Evolutionary conservation across 371 early-diverging fungal species (phyloP), one percentile per base, ranked within the genome.

Genomic region (Mucor circinelloides): DNA sequence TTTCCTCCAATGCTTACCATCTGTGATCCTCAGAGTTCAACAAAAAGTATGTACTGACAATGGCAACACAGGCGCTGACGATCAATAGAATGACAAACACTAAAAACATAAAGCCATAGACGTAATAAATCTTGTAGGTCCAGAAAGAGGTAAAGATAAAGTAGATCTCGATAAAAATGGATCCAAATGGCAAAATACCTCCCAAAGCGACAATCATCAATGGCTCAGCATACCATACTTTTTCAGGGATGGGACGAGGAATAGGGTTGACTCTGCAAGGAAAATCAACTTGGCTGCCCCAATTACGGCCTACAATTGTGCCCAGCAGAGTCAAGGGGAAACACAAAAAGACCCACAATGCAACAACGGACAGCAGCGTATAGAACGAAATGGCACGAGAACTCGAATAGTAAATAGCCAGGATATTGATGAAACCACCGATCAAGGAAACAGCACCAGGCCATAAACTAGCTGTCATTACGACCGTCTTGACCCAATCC

Each of bases 151-250:
- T 87, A 74, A 93, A 93, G 64, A 95, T 79, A 68, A 92, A 95
- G 70, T 93, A 94, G 62, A 94, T 86, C 82, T 95, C 95, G 71
- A 95, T 92, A 72, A 94, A 95, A 61, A 94, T 91, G 0, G 91
- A 87, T 0, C 83, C 91, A 74, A 95, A 95, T 0, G 94, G 95
- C n/a, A 95, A 76, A 19, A 95, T 70, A 32, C 94, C 94, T 15
- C 89, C 90, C n/a, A 86, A 42, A 0, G 83, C 75, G 48, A 87
- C 87, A 64, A 93, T 81, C 3, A 86, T 76, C 59, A 81, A 61
- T 0, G 91, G 91, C 48, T 91, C 89, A 6, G 85, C 73, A 59
- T 90, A 92, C 90, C 91, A 93, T 9, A 81, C 67, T 62, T 89
- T 90, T 57, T 93, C 93, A 17, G 93, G 94, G 42, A 94, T 92